Evolutionary conservation across 2,329 filamentous ascomycete genomes (phyloP), one percentile per base, ranked within the genome.

Genomic region (Stagonosporopsis rhizophila): DNA sequence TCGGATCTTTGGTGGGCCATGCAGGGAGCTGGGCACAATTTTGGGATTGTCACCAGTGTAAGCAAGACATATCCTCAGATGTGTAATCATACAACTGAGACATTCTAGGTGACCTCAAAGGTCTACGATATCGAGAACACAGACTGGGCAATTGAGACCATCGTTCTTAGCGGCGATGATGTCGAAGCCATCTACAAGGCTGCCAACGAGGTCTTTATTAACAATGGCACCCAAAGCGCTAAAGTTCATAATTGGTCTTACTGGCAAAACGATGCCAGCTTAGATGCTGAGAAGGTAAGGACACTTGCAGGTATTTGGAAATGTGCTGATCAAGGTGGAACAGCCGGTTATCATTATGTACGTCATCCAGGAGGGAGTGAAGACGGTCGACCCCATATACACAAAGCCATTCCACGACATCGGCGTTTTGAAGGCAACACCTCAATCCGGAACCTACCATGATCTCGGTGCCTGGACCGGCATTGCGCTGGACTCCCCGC

Each of bases 1-100:
- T 78, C 79, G 0, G 83, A 86, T 32, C 77, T 87, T 8, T 86
- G 78, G 67, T 87, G 83, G 84, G 84, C 76, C 1, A 77, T 87
- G 61, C 76, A 77, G 44, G 84, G 84, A 4, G 84, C 83, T 2
- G 84, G 83, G 1, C 81, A 85, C 56, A 86, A 86, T 69, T 86
- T 86, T 55, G 84, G 84, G 37, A 79, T 86, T 49, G 80, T 86
- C 8, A 30, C 28, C 9, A 30, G 28, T 30, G 28, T 30, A 30
- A 14, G 28, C 28, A 30, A 12, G 15, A 84, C 81, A 1, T 59
- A 48, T 6, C 30, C 30, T 32, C n/a, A 4, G 14, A 6, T 15
- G 15, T 32, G 3, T 8, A 3, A 6, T 32, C 4, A 14, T 7
- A 12, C 5, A 6, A 32, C 30, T 32, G 15, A 32, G 30, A 32